Evolutionary conservation across 164 flowering plant genomes (phyloP).

Genomic region (Nelumbo lutea): DNA sequence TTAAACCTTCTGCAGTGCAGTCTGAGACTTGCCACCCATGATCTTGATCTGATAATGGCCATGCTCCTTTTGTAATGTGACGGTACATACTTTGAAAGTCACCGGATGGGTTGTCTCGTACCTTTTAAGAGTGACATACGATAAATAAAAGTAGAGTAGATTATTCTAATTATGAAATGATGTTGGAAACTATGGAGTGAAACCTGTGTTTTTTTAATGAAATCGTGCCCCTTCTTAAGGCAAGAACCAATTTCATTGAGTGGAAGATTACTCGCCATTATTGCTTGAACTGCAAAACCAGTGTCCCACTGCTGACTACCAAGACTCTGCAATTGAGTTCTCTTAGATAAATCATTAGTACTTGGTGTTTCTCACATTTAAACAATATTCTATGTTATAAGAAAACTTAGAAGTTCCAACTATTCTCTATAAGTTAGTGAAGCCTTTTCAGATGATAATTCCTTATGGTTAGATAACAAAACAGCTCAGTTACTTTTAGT

Average conservation of each 20-base stretch:
- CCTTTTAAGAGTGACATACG: slow-evolving; percentile 3
- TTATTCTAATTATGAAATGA: neutral
- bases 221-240: slow-evolving; percentile 25
- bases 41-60: slow-evolving; percentile 54
- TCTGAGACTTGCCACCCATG: slow-evolving; percentile 64
- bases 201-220: slow-evolving; percentile 29
- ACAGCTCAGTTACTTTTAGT: no score
- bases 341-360: no score
- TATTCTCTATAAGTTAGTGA: no score
- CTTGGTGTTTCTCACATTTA: no score
- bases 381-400: neutral
- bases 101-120: slow-evolving; percentile 34
- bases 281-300: neutral
- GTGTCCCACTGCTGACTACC: no score
- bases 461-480: no score
- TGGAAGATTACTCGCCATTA: slow-evolving; percentile 16
- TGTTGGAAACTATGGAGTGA: neutral
- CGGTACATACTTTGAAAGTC: slow-evolving; percentile 34
- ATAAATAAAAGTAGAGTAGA: neutral
- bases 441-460: no score
- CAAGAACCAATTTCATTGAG: slow-evolving; percentile 5
- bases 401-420: neutral
- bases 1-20: slow-evolving; percentile 52
- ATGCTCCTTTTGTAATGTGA: slow-evolving; percentile 46
- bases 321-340: slow-evolving; percentile 4